Percentiles rank a stretch among this genome's conserved stretches.
phyloP scores from a whole-genome alignment of 805 yeast genomes.

The Barnettozyma botsteinii region DNA sequence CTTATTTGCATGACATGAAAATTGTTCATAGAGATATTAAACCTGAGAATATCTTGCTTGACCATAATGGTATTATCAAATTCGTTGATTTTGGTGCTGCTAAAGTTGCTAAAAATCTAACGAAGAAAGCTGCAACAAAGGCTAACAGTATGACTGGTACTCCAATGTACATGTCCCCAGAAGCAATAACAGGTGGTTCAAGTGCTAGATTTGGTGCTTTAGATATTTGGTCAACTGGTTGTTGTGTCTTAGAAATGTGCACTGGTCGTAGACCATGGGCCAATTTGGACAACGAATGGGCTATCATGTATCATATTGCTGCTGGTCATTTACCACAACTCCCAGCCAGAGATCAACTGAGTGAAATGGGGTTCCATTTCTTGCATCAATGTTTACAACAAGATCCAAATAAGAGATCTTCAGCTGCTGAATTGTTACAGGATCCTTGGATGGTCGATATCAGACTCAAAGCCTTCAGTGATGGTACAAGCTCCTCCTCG shows the following conservation, averaged over 20 bases:
- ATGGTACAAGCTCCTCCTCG: conserved; percentile 24
- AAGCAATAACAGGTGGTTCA: conserved; percentile 73
- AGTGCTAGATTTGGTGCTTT: conserved; percentile 35
- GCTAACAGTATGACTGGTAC: conserved; percentile 63
- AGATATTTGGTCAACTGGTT: conserved; percentile 96
- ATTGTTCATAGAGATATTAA: conserved; percentile 96
- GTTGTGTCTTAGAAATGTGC: conserved; percentile 94
- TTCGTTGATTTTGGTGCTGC: conserved; percentile 98
- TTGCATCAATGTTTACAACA: conserved; percentile 71
- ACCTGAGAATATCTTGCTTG: conserved; percentile 88
- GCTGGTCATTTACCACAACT: conserved; percentile 88
- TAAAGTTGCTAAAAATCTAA: conserved; percentile 62
- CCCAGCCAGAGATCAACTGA: conserved; percentile 73
- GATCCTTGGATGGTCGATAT: conserved; percentile 88
- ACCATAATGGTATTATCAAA: conserved; percentile 88
- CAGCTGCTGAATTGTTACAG: conserved; percentile 76
- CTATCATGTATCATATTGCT: conserved; percentile 96
- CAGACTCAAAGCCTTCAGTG: conserved; percentile 62
- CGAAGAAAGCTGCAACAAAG: conserved; percentile 36
- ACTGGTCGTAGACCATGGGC: conserved; percentile 98
- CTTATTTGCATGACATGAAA: conserved; percentile 89
- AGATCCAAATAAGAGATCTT: conserved; percentile 73
- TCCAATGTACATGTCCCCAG: conserved; percentile 99
- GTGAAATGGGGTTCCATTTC: conserved; percentile 66
- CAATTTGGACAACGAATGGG: conserved; percentile 94